Evolutionary conservation across 2,329 filamentous ascomycete species (phyloP).

Genomic region (Aspergillus niger): DNA sequence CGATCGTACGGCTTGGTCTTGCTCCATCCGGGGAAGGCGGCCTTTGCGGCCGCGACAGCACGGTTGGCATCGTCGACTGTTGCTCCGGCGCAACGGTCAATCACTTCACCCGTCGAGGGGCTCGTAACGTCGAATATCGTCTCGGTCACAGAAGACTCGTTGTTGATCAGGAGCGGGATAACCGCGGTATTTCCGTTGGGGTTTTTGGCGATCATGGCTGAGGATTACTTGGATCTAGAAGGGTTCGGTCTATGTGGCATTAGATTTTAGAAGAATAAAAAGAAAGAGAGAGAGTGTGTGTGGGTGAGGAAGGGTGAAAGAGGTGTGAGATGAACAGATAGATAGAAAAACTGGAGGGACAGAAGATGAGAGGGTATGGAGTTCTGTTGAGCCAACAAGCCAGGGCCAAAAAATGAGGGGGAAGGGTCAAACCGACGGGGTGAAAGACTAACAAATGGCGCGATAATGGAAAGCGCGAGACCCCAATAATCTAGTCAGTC

Average conservation of each 20-base stretch:
- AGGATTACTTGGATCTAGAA: not conserved
- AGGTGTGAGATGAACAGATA: not conserved
- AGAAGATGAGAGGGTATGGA: not conserved
- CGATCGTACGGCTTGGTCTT: conserved; percentile 62
- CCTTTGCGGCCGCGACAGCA: conserved; percentile 63
- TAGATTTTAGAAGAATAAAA: too few species aligned
- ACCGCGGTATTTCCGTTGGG: conserved; percentile 20
- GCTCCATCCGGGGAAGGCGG: conserved; percentile 70
- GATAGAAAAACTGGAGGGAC: not conserved
- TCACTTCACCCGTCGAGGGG: conserved; percentile 55
- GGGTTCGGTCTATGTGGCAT: not conserved
- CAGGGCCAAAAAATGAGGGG: not conserved
- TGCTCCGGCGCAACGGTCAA: conserved; percentile 59
- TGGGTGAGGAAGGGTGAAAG: not conserved
- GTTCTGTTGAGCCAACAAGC: not conserved
- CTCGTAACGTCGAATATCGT: conserved; percentile 54
- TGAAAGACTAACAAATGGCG: not conserved
- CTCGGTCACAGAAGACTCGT: conserved; percentile 44
- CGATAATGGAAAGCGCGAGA: conserved; percentile 4
- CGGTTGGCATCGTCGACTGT: conserved; percentile 58
- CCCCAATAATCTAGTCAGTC: conserved; percentile 8
- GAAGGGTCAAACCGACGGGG: not conserved
- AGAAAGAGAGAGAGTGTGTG: too few species aligned
- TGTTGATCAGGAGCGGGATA: conserved; percentile 48
- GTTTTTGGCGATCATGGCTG: conserved; percentile 12